Base-by-base conservation (phyloP, 225 moss, liverwort and hornwort species). In the Rhytidiadelphus loreus region DNA sequence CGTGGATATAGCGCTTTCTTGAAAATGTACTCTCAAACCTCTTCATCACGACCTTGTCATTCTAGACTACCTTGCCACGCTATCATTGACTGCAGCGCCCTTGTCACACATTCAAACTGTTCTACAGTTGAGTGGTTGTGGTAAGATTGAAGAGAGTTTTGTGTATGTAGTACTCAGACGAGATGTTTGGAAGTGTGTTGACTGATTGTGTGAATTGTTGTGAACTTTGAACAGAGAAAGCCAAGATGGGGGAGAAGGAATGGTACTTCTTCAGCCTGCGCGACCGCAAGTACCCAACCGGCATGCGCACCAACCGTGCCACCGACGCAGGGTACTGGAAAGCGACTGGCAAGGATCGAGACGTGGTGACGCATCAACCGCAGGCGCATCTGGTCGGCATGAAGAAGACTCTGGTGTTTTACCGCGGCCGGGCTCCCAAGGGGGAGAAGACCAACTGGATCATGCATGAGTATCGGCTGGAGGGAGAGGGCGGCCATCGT, bases 401-500 rank as follows among this genome's bases (percentile, higher is more conserved):
- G 94, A 94, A 94, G 92, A 94, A 94, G 91, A 94, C 94, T 11
- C 89, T 94, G 41, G 94, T 94, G 44, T 94, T 94, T 78, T 94
- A 94, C 84, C 89, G 92, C 35, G 94, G 94, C 87, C 92, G 94
- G 78, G 94, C 94, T 53, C 94, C 94, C 41, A 94, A 94, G 84
- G 94, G 94, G 12, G 94, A 94, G 91, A 94, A 94, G 88, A 93
- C 94, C 29, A 94, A 92, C 90, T 94, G 94, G 94, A 94, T 94
- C 92, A 94, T 94, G 94, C 94, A 94, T 39, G 94, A 94, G 91
- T 94, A 94, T 74, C 92, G 94, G 5, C 86, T 94, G 59, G 94
- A 94, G 82, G 92, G 92, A 80, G 94, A 91, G 63, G 55, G 89
- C 71, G 86, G 81, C 28, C 91, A 90, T 57, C 80, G 83, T 50